phyloP scores from a whole-genome alignment of 2,329 filamentous ascomycete species.

The Sporothrix luriei region DNA sequence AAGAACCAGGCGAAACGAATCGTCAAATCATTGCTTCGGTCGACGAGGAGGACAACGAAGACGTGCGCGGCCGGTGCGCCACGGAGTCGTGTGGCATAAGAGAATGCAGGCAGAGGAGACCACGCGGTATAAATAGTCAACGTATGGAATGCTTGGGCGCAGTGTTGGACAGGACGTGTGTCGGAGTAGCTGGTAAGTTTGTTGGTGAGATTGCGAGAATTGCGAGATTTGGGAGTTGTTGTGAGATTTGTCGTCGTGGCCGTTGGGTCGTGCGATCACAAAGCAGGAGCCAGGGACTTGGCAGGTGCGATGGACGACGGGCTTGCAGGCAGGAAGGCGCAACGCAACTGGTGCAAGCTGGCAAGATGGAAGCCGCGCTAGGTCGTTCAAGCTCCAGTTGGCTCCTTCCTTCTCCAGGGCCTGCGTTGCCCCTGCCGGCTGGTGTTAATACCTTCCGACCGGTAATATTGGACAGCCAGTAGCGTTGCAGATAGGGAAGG shows the following conservation, averaged over 20 bases:
- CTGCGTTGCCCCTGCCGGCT: constrained; percentile 12
- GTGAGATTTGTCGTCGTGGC: not conserved
- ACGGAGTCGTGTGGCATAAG: constrained; percentile 10
- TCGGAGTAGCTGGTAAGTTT: not conserved
- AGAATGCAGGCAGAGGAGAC: not conserved
- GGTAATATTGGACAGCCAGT: constrained; percentile 25
- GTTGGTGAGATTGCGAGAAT: not conserved
- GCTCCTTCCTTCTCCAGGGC: not conserved
- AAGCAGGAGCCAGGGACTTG: not conserved
- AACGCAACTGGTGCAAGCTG: constrained; percentile 31
- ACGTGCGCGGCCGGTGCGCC: constrained; percentile 15
- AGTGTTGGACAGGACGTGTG: not conserved
- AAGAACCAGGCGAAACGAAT: not conserved
- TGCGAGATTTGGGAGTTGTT: no score
- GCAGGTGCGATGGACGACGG: constrained; percentile 18
- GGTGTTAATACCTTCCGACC: constrained; percentile 5
- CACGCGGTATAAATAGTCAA: not conserved
- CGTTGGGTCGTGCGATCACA: constrained; percentile 16
- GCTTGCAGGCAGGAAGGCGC: constrained; percentile 18
- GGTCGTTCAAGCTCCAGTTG: constrained; percentile 14
- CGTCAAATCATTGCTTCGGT: constrained; percentile 25
- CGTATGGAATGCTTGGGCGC: not conserved
- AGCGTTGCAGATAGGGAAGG: constrained; percentile 6
- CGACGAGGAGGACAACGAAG: not conserved
- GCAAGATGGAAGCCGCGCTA: constrained; percentile 26